Conservation (phyloP, 78 protist genomes). For the Planoprotostelium fungivorum region DNA sequence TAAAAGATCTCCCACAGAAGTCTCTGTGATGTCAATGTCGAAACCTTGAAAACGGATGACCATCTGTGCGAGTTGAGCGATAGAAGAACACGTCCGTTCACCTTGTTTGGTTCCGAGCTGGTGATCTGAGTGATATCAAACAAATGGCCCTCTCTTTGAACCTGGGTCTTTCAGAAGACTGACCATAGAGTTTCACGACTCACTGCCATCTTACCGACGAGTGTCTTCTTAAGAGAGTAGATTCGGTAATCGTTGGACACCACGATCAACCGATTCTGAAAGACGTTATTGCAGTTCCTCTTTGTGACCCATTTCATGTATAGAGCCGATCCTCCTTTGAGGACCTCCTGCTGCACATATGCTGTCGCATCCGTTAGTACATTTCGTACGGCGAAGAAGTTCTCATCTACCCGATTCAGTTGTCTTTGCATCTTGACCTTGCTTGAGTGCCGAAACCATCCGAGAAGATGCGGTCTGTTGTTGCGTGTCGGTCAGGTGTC, state of each 20-base stretch:
- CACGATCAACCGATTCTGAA: background rate
- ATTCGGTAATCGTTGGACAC: background rate
- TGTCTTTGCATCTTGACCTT: background rate
- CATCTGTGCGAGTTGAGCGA: background rate
- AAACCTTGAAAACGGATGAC: background rate
- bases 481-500: too few relatives aligned
- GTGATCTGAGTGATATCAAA: background rate
- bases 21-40: background rate
- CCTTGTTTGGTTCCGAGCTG: background rate
- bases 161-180: background rate
- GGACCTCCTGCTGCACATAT: background rate
- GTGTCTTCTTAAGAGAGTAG: background rate
- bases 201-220: background rate
- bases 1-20: background rate
- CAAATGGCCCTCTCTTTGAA: background rate
- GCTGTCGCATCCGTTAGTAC: background rate
- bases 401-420: background rate
- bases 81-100: background rate
- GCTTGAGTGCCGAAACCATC: too few relatives aligned
- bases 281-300: background rate
- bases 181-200: background rate
- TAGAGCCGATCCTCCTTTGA: background rate
- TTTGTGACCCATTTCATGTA: background rate
- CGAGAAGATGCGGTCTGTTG: too few relatives aligned
- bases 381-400: background rate